phyloP scores from a whole-genome alignment of 164 flowering plant genomes.

The Stephania japonica region DNA sequence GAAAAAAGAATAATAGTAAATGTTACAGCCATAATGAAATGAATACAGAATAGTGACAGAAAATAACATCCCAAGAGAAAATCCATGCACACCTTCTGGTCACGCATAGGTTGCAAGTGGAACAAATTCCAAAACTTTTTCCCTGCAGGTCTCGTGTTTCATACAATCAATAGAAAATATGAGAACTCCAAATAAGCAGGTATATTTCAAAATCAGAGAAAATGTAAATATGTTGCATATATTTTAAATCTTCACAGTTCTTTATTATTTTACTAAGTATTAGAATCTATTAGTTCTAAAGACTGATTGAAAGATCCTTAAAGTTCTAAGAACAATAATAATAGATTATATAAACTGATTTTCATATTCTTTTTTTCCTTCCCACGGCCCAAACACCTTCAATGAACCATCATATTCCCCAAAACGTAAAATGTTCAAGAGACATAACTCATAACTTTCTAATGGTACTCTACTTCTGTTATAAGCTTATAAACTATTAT shows the following conservation, averaged over 20 bases:
- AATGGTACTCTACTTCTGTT: not conserved
- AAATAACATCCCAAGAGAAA: slow-evolving; percentile 5
- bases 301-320: not conserved
- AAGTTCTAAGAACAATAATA: not conserved
- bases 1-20: slow-evolving; percentile 4
- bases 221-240: not conserved
- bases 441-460: not conserved
- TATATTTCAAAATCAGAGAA: not conserved
- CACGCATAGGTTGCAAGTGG: slow-evolving; percentile 98
- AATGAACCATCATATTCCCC: not conserved
- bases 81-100: slow-evolving; percentile 60
- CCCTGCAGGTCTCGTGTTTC: slow-evolving; percentile 42
- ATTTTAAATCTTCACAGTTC: not conserved
- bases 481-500: not conserved
- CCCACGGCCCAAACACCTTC: not conserved
- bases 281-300: not conserved
- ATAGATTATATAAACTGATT: not conserved
- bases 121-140: slow-evolving; percentile 97
- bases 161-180: not conserved
- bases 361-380: not conserved
- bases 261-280: not conserved
- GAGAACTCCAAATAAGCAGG: not conserved
- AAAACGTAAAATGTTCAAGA: not conserved
- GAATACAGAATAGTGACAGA: too few species aligned
- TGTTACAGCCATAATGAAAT: too few species aligned